Conservation (phyloP, 2,329 filamentous ascomycete species). For the Colletotrichum melonis region DNA sequence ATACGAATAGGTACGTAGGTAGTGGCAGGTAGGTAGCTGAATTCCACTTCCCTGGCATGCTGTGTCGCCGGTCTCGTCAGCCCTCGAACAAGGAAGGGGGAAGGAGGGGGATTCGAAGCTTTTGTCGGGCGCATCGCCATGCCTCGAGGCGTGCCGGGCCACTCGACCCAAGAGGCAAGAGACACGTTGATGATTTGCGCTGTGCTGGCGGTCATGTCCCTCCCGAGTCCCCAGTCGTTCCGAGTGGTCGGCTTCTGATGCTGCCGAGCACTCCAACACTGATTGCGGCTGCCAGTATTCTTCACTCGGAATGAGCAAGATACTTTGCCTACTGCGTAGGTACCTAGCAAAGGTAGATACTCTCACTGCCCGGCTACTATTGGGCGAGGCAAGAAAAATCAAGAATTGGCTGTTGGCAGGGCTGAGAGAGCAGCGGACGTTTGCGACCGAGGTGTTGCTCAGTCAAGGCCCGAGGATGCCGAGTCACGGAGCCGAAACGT, state of each 20-base stretch:
- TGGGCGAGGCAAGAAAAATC: not conserved
- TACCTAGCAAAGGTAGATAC: not conserved
- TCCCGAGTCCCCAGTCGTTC: not conserved
- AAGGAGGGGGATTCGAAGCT: not conserved
- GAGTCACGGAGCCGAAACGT: not conserved
- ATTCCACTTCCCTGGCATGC: conserved; percentile 16
- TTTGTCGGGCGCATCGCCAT: not conserved
- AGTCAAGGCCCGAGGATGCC: not conserved
- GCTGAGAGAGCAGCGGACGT: not conserved
- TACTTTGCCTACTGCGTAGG: no score
- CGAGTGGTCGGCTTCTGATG: not conserved
- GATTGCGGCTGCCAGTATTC: not conserved
- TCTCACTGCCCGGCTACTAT: not conserved
- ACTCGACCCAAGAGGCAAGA: not conserved
- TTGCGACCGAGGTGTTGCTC: not conserved
- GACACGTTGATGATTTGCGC: not conserved
- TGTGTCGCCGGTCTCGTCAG: not conserved
- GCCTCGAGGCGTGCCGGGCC: not conserved
- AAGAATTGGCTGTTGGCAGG: not conserved
- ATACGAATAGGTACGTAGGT: no score
- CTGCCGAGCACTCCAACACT: not conserved
- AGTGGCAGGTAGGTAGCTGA: not conserved
- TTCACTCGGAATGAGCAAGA: no score
- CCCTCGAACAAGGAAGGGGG: no score
- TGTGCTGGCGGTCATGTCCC: not conserved